These are phyloP conservation scores for Scutellaria barbata DNA, from an alignment of 257 asterid genomes.

Conservation along the genomic window DNA sequence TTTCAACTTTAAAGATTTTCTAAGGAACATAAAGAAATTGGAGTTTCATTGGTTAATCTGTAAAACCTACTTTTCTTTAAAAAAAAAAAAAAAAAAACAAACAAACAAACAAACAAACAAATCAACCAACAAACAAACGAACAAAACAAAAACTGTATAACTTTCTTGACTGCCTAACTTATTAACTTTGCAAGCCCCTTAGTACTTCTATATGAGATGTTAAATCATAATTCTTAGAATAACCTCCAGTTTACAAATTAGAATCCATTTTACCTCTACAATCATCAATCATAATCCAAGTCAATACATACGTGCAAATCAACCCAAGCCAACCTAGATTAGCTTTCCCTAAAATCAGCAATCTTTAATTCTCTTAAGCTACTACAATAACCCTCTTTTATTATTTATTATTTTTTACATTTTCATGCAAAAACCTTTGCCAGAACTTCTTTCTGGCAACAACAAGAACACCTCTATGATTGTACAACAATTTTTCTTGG, in stretches of 20 bases:
- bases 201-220: background rate
- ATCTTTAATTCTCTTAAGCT: slow-evolving; percentile 13
- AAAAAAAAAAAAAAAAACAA: too few relatives aligned
- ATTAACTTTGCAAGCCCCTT: background rate
- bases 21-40: background rate
- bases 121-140: too few relatives aligned
- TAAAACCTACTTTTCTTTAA: background rate
- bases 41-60: background rate
- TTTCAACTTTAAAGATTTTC: slow-evolving; percentile 14
- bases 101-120: too few relatives aligned
- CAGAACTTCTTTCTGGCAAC: slow-evolving; percentile 13
- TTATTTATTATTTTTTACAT: background rate
- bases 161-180: background rate
- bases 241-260: background rate
- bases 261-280: slow-evolving; percentile 16
- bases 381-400: slow-evolving; percentile 6
- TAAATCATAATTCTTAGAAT: background rate
- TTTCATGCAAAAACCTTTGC: background rate
- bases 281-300: slow-evolving; percentile 1
- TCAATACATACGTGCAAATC: slow-evolving; percentile 20
- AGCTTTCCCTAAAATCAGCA: slow-evolving; percentile 6
- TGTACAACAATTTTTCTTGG: slow-evolving; percentile 2
- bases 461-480: slow-evolving; percentile 8
- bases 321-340: slow-evolving; percentile 11
- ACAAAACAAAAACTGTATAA: background rate